phyloP scores from a whole-genome alignment of 2,329 filamentous ascomycete species.

The Fusarium fracticaudum region DNA sequence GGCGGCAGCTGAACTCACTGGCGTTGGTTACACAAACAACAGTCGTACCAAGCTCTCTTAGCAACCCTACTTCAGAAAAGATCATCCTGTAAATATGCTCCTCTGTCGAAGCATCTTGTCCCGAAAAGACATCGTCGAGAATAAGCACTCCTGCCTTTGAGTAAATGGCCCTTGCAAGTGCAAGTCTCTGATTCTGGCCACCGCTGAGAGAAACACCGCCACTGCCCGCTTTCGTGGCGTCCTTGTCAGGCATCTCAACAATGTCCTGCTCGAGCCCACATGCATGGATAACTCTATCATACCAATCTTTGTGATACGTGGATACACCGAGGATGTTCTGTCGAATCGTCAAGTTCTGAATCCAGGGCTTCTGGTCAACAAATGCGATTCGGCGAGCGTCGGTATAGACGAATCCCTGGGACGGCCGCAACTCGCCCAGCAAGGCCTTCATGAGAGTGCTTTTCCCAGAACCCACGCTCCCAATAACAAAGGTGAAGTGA shows the following conservation, averaged over 20 bases:
- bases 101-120: constrained; percentile 27
- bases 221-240: constrained; percentile 42
- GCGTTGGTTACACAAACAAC: constrained; percentile 11
- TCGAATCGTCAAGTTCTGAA: constrained; percentile 10
- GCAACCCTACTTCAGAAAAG: not conserved
- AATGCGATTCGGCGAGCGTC: constrained; percentile 7
- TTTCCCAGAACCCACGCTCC: constrained; percentile 8
- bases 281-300: constrained; percentile 2
- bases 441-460: constrained; percentile 9
- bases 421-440: constrained; percentile 10
- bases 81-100: constrained; percentile 13
- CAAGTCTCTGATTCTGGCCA: constrained; percentile 47
- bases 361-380: constrained; percentile 13
- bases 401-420: constrained; percentile 2
- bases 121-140: constrained; percentile 48
- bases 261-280: constrained; percentile 10
- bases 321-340: constrained; percentile 11
- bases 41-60: not conserved
- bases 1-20: not conserved
- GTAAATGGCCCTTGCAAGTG: constrained; percentile 41
- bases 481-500: constrained; percentile 9
- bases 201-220: constrained; percentile 49
- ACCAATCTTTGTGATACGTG: constrained; percentile 3
- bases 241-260: not conserved
- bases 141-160: constrained; percentile 38